Evolutionary conservation across 305 asterid genomes (phyloP).

Genomic region (Rubia occidens): DNA sequence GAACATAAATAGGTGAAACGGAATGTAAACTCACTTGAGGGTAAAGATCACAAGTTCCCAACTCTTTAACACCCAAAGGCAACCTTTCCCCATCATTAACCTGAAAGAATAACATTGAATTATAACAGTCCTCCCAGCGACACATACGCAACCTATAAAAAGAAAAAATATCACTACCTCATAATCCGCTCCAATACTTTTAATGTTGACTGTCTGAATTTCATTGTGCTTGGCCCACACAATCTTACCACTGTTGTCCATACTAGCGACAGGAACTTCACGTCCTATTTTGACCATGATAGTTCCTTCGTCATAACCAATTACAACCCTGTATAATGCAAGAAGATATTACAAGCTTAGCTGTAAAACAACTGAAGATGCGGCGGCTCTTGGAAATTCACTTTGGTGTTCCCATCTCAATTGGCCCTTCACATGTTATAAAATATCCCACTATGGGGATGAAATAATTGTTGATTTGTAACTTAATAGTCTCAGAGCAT

Average conservation of each 20-base stretch:
- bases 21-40: conserved; percentile 59
- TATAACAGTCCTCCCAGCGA: conserved; percentile 10
- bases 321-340: conserved; percentile 56
- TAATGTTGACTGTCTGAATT: conserved; percentile 91
- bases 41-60: conserved; percentile 96
- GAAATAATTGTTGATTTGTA: neutral
- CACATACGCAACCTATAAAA: conserved; percentile 3
- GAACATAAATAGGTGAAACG: conserved; percentile 2
- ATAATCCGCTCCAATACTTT: conserved; percentile 83
- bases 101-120: conserved; percentile 33
- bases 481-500: neutral
- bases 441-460: neutral
- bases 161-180: conserved; percentile 47
- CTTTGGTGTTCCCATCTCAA: neutral
- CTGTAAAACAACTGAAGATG: conserved; percentile 12
- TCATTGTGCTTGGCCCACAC: conserved; percentile 99
- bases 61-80: conserved; percentile 89
- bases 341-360: conserved; percentile 16
- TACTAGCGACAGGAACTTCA: conserved; percentile 91
- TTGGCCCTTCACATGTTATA: neutral
- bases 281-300: conserved; percentile 94
- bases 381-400: neutral
- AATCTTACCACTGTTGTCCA: conserved; percentile 95
- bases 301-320: conserved; percentile 98
- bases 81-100: conserved; percentile 94